phyloP scores from a whole-genome alignment of 2,329 filamentous ascomycete genomes.

The Hypoxylon sp. region DNA sequence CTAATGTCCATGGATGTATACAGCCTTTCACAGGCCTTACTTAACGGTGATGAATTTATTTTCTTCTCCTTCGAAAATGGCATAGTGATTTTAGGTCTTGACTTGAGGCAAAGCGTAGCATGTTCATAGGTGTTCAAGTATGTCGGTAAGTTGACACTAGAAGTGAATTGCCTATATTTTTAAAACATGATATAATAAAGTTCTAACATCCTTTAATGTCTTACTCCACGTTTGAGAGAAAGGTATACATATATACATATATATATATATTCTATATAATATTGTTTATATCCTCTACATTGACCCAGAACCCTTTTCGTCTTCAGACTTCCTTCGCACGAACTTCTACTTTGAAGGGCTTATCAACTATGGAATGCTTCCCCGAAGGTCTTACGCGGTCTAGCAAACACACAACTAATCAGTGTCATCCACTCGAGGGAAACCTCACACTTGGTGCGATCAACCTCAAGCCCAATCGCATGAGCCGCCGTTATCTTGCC shows the following conservation, averaged over 20 bases:
- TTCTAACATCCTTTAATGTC: not conserved
- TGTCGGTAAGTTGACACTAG: not conserved
- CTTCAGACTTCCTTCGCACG: not conserved
- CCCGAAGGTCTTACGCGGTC: conserved; percentile 26
- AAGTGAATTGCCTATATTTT: not conserved
- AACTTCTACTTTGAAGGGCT: not conserved
- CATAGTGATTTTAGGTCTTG: no score
- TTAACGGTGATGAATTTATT: no score
- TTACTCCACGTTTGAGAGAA: not conserved
- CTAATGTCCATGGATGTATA: no score
- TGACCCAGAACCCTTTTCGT: no score
- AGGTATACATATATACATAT: no score
- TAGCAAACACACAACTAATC: conserved; percentile 32
- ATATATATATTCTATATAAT: conserved; percentile 6
- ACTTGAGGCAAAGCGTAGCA: no score
- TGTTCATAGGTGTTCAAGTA: no score
- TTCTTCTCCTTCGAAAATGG: no score
- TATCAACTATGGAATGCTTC: not conserved
- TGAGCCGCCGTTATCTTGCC: not conserved
- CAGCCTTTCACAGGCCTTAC: no score
- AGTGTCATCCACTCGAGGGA: conserved; percentile 35
- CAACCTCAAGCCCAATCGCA: conserved; percentile 37
- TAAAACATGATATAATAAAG: not conserved
- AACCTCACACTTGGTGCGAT: conserved; percentile 30
- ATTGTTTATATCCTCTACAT: no score